Evolutionary conservation across 495 filamentous ascomycete species (phyloP), one percentile per base, ranked within the genome.

Genomic region (Penicillium waksmanii): DNA sequence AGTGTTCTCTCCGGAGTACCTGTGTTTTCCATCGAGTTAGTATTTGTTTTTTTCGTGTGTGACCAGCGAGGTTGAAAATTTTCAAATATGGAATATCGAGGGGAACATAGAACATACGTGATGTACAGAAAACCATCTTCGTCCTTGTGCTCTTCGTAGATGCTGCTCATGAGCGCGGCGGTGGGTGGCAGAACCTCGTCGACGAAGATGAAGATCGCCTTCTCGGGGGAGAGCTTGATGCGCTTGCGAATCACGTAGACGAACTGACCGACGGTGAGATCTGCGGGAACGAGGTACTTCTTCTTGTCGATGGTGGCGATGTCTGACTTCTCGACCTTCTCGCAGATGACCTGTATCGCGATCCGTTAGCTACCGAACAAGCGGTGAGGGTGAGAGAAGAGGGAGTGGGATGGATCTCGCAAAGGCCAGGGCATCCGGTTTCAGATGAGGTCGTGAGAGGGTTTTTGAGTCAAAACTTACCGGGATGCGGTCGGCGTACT

Each of bases 301-400:
- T 99, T 99, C 88, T 99, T 99, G 82, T 99, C 95, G 84, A 99
- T 99, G 58, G 96, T 99, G 42, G 95, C 95, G 68, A 99, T 99
- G 73, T 99, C 95, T 46, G 88, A 93, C 78, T 97, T 98, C 80
- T 99, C 95, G 65, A 97, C 95, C 77, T 99, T 99, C 77, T 98
- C 95, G 82, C 95, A 99, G 77, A 99, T 99, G 51, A 97, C 94
- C 93, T 97, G 46, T 25, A 68, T 68, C 42, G 57, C 46, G 57
- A 47, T 48, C 47, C 42, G 66, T 76, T 67, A 76, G 73, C 57
- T 66, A 60, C 58, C 56, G 64, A 77, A 77, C 61, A 75, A 66
- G 74, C 76, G 76, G 76, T 78, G 73, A 80, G 56, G 64, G 40
- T 36, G 9, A 40, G 35, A 38, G 35, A 42, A 3, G 23, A 46